A percentile compares a stretch with the other conserved stretches of the same genome.
Evolutionary conservation across 257 asterid genomes (phyloP).

Genomic region (Nemophila menziesii): DNA sequence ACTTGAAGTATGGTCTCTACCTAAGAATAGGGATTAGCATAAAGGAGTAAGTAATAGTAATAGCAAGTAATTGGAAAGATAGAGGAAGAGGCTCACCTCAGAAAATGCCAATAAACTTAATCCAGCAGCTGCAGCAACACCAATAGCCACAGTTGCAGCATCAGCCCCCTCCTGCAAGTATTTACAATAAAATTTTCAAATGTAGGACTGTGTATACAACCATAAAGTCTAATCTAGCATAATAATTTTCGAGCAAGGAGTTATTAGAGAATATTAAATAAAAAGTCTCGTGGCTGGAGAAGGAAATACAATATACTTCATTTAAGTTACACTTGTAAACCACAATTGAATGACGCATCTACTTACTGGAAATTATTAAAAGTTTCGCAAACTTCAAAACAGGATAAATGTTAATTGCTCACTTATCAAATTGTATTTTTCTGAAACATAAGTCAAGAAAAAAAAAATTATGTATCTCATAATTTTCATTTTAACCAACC

Average conservation of each 20-base stretch:
- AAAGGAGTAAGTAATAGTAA: constrained; percentile 6
- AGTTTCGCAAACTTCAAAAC: no score
- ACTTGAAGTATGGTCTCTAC: constrained; percentile 83
- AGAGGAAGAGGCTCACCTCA: constrained; percentile 41
- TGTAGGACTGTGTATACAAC: neutral
- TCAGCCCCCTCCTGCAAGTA: constrained; percentile 42
- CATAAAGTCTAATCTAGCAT: neutral
- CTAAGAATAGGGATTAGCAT: constrained; percentile 24
- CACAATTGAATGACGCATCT: neutral
- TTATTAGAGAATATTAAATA: no score
- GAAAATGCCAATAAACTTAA: constrained; percentile 60
- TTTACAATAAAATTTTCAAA: neutral
- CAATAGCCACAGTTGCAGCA: constrained; percentile 43
- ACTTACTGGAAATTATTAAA: neutral
- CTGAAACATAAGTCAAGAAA: no score
- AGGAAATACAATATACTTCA: neutral
- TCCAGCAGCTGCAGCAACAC: constrained; percentile 69
- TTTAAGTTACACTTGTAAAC: no score
- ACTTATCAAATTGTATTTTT: no score
- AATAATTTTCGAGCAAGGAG: neutral
- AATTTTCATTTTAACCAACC: no score
- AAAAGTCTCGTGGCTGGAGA: neutral
- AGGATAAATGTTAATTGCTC: no score
- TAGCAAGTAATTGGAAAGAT: neutral
- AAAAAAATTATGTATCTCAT: no score